A percentile compares a stretch with the other conserved stretches of the same genome.
These are phyloP conservation scores for Solanum sitiens DNA, from an alignment of 257 asterid genomes.

Conservation along the genomic window DNA sequence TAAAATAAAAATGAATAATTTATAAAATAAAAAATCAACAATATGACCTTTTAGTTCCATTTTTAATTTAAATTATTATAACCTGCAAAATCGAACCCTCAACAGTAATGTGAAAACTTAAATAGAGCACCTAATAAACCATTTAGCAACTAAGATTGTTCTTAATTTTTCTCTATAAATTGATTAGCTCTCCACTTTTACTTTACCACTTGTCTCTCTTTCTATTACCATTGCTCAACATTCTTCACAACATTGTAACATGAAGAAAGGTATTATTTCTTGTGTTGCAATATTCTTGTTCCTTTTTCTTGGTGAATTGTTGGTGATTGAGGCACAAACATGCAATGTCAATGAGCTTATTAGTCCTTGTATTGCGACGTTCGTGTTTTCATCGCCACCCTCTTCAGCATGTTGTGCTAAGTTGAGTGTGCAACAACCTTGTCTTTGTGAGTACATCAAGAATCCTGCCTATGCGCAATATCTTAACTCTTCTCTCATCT, in stretches of 20 bases:
- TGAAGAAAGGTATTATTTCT: not conserved
- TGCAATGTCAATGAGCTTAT: not conserved
- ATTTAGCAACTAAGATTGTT: not conserved
- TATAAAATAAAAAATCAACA: not conserved
- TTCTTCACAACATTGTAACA: too few species aligned
- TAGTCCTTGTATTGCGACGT: not conserved
- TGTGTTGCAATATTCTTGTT: not conserved
- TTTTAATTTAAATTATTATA: too few species aligned
- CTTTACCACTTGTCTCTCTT: not conserved
- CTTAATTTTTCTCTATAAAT: not conserved
- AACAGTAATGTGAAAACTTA: accelerated
- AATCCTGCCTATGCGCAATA: not conserved
- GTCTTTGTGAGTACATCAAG: not conserved
- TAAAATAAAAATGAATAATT: not conserved
- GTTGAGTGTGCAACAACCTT: not conserved
- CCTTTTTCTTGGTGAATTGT: not conserved
- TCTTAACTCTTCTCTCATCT: accelerated
- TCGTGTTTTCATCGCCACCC: too few species aligned
- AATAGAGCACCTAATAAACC: not conserved
- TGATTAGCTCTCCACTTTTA: not conserved
- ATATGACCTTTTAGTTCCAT: not conserved
- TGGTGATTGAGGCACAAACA: not conserved
- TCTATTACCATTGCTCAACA: too few species aligned
- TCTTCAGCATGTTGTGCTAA: not conserved
- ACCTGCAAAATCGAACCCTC: too few species aligned